phyloP scores from a whole-genome alignment of 257 asterid genomes.

The Solanum rostratum region DNA sequence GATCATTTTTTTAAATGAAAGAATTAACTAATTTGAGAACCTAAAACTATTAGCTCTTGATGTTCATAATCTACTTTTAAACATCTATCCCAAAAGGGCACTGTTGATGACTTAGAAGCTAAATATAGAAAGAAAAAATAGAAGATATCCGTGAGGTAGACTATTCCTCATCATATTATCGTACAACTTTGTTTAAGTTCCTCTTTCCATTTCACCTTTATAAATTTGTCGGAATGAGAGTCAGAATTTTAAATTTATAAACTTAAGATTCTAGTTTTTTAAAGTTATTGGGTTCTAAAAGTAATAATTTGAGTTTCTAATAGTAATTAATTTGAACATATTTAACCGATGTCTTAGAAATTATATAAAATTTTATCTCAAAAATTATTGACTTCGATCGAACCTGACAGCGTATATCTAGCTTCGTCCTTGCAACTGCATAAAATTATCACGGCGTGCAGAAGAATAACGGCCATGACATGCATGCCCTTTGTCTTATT shows the following conservation, averaged over 20 bases:
- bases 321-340: background rate
- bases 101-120: background rate
- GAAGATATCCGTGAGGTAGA: background rate
- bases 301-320: background rate
- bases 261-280: background rate
- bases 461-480: conserved; percentile 15
- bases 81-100: background rate
- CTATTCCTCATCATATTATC: background rate
- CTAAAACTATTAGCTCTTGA: background rate
- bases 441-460: conserved; percentile 24
- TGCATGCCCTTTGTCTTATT: conserved; percentile 31
- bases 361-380: background rate
- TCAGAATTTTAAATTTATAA: background rate
- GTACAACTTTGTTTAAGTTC: background rate
- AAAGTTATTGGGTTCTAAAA: background rate
- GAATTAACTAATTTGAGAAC: background rate
- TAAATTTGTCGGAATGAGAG: background rate
- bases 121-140: background rate
- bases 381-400: too few relatives aligned
- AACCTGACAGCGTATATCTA: background rate
- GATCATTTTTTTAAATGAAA: too few relatives aligned
- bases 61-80: background rate
- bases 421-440: background rate
- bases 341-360: background rate
- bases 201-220: background rate